phyloP scores from a whole-genome alignment of 345 rosid genomes.

The Dimocarpus longan region DNA sequence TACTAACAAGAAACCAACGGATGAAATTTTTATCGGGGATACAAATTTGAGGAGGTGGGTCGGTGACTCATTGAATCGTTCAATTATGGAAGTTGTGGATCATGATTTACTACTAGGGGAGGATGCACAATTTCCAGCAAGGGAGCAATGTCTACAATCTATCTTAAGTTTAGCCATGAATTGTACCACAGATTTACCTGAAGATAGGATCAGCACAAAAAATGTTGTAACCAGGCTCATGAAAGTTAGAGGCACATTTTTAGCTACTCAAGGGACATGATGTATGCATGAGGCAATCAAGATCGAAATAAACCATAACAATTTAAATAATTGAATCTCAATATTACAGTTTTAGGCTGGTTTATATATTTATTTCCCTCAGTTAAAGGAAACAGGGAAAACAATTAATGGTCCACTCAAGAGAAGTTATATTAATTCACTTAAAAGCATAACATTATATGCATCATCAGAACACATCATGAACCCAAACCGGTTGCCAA shows the following conservation, averaged over 20 bases:
- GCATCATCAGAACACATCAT: too few species aligned
- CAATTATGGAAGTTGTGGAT: background rate
- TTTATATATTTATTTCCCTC: too few species aligned
- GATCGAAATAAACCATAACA: background rate
- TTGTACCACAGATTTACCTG: background rate
- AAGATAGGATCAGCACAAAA: background rate
- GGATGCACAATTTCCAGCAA: background rate
- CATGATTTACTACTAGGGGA: background rate
- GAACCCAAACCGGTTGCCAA: too few species aligned
- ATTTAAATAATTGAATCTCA: too few species aligned
- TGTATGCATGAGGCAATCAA: background rate
- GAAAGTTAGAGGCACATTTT: background rate
- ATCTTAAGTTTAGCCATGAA: slow-evolving; percentile 7
- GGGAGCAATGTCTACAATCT: background rate
- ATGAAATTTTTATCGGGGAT: background rate
- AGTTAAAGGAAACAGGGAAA: too few species aligned
- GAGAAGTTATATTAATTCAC: too few species aligned
- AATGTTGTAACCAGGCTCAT: background rate
- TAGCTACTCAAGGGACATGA: background rate
- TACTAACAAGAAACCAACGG: slow-evolving; percentile 3
- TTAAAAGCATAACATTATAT: too few species aligned
- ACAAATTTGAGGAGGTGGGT: slow-evolving; percentile 15
- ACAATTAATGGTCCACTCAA: too few species aligned
- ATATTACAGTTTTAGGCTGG: too few species aligned
- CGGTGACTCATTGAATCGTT: background rate